Base-by-base conservation (phyloP, 352 stramenopile species). In the Phytophthora aleatoria region DNA sequence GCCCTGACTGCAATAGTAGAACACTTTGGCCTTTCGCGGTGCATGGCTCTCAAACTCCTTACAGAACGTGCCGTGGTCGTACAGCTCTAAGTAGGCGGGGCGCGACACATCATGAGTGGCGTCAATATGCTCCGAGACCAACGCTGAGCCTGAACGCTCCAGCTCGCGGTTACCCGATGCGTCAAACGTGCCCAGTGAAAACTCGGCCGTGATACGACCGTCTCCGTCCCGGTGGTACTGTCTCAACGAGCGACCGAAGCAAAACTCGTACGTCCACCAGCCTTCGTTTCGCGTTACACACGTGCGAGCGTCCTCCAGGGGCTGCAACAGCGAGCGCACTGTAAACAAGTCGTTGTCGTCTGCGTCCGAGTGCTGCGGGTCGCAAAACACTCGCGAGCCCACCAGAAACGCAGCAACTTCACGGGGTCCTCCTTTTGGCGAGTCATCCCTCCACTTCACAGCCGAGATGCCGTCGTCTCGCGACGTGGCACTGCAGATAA, bases 261-360 rank as follows among this genome's bases (percentile, higher is more conserved):
- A 95, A 51, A 92, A 87, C 64, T 95, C 84, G 61, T 93, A 93
- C 8, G 87, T 91, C 87, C 83, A 91, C 83, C 83, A 92, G 15
- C 86, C 84, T 73, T 95, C 87, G 36, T 86, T 93, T 16, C 84
- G 73, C 54, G 89, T 93, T 24, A 93, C 67, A 60, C 87, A 95
- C 42, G 80, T 88, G 20, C 73, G 69, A 2, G 69, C 48, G 30
- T 81, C 73, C 7, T 65, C 61, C 27, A 92, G 50, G 1, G 87
- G 85, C 44, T 74, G 69, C 45, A 92, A 57, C 50, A 93, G 59
- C 44, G 73, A 82, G 3, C 56, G 64, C 11, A 92, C 81, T 0
- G 78, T 80, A 43, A 86, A 76, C 20, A 76, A 55, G 28, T 85
- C 72, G 52, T 74, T 69, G 6, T 81, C 77, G 36, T 82, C 68